Conservation (phyloP, 2,329 filamentous ascomycete genomes). For the Hypoxylon sp. region DNA sequence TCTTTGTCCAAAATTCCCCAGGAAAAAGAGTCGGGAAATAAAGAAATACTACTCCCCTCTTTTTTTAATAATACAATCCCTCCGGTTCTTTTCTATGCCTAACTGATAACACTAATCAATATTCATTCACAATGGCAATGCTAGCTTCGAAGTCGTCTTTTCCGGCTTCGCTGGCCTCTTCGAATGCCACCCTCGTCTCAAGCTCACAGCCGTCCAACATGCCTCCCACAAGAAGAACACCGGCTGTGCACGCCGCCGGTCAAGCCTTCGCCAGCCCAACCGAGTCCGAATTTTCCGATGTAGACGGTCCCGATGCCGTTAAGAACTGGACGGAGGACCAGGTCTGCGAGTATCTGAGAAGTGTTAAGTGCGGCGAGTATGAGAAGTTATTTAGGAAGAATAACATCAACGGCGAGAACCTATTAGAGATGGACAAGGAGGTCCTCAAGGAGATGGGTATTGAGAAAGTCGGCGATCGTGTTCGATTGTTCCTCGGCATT, state of each 20-base stretch:
- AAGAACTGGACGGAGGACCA: constrained; percentile 93
- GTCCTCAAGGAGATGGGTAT: constrained; percentile 98
- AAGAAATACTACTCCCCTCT: constrained; percentile 27
- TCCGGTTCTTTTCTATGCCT: constrained; percentile 40
- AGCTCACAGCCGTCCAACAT: constrained; percentile 65
- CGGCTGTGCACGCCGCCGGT: constrained; percentile 63
- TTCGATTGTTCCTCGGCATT: constrained; percentile 88
- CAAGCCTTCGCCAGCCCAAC: constrained; percentile 84
- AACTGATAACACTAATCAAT: constrained; percentile 37
- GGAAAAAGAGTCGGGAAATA: constrained; percentile 18
- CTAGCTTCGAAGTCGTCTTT: constrained; percentile 82
- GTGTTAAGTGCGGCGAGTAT: constrained; percentile 94
- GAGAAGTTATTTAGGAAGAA: constrained; percentile 91
- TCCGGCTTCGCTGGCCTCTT: constrained; percentile 68
- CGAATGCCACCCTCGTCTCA: constrained; percentile 62
- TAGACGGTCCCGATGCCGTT: constrained; percentile 80
- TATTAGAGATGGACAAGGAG: constrained; percentile 96
- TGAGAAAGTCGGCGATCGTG: constrained; percentile 96
- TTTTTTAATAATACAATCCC: constrained; percentile 11
- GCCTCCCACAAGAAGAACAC: constrained; percentile 66
- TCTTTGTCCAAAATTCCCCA: constrained; percentile 34
- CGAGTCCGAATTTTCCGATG: constrained; percentile 92
- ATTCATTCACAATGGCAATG: constrained; percentile 75
- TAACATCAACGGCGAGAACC: constrained; percentile 96
- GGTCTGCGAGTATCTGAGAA: constrained; percentile 91